Base-by-base conservation (phyloP, 2,329 filamentous ascomycete genomes). In the Pseudocercospora pini-densiflorae region DNA sequence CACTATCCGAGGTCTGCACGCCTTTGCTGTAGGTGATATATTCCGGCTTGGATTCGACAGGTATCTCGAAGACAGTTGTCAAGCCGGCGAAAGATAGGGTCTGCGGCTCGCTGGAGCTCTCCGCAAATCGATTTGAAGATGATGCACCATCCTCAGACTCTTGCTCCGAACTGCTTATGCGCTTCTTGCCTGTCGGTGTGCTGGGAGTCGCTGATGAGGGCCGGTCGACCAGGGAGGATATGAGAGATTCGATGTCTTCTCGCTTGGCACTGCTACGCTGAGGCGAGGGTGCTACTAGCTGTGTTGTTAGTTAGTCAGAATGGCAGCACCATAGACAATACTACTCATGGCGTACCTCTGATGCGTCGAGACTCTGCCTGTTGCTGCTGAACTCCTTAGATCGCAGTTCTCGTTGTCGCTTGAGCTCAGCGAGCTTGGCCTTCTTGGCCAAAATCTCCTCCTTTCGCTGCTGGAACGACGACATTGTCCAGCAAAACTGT, bases 381-480 rank as follows among this genome's bases (percentile, higher is more conserved):
- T 84, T 88, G 69, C 86, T 87, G 66, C 85, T 88, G 73, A 92
- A 89, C 78, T 96, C 92, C 77, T 87, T 92, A 70, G 92, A 88
- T 66, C 94, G 88, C 73, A 94, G 83, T 79, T 96, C 93, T 74
- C 95, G 88, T 82, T 97, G 93, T 69, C 92, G 89, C 83, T 97
- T 97, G 71, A 99, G 87, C 86, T 98, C 95, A 59, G 92, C 94
- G 75, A 99, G 92, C 85, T 95, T 97, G 70, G 94, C 94, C 85
- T 92, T 94, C 84, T 99, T 99, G 73, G 93, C 94, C 74, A 95
- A 85, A 73, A 99, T 97, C 84, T 99, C 95, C 84, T 97, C 93
- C 84, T 93, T 91, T 75, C 94, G 91, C 85, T 94, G 84, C 79
- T 89, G 90, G 21, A 76, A 66, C 31, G 76, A 75, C 31, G 77